A percentile compares a stretch with the other conserved stretches of the same genome.
These are phyloP conservation scores for Strobilomyces dryophilus DNA, from an alignment of 768 basidiomycete genomes.

Conservation along the genomic window DNA sequence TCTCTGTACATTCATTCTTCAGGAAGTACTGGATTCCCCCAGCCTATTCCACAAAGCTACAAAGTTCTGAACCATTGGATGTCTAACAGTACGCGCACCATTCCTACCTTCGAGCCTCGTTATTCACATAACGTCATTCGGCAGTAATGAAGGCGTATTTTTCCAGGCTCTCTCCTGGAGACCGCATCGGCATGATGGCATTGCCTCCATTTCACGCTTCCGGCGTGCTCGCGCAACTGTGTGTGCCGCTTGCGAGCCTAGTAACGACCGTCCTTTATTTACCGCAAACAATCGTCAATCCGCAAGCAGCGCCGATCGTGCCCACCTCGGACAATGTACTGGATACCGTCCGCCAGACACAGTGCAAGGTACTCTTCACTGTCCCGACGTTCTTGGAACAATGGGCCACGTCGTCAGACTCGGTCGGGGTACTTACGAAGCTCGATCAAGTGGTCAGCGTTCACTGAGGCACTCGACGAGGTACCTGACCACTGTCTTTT, in stretches of 20 bases:
- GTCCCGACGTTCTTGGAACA: constrained; percentile 19
- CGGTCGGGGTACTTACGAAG: background rate
- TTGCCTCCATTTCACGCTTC: constrained; percentile 39
- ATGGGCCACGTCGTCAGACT: background rate
- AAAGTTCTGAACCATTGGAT: constrained; percentile 10
- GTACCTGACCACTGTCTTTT: background rate
- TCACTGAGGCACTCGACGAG: too few species aligned
- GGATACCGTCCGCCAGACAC: constrained; percentile 4
- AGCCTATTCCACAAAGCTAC: constrained; percentile 35
- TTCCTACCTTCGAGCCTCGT: too few species aligned
- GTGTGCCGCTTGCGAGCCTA: constrained; percentile 27
- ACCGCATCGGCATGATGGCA: constrained; percentile 24
- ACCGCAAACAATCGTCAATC: constrained; percentile 11
- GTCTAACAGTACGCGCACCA: background rate
- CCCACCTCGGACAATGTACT: constrained; percentile 21
- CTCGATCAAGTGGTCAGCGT: background rate
- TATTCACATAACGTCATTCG: too few species aligned
- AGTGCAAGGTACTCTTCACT: constrained; percentile 7
- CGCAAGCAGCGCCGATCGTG: constrained; percentile 7
- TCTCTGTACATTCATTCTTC: constrained; percentile 19
- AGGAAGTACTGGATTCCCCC: constrained; percentile 46
- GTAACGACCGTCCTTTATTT: constrained; percentile 31
- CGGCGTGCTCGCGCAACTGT: constrained; percentile 31
- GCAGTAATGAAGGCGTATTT: background rate
- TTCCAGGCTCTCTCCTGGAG: background rate